Percentiles rank a stretch among this genome's conserved stretches.
Conservation (phyloP, 2,329 filamentous ascomycete genomes). For the Huntiella abstrusa region DNA sequence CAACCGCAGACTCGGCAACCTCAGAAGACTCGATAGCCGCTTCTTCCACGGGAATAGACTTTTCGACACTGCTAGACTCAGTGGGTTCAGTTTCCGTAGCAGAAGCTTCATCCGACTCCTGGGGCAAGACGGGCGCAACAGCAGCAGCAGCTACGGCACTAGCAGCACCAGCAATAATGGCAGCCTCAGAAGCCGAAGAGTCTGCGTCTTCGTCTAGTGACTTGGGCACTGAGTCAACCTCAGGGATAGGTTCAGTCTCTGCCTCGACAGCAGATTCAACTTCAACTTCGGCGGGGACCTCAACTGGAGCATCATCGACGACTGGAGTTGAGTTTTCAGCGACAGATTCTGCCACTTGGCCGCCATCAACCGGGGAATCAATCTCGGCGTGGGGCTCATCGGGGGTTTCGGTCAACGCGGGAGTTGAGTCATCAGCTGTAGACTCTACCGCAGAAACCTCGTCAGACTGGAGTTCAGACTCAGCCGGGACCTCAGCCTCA, state of each 20-base stretch:
- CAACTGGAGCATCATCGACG: not conserved
- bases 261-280: not conserved
- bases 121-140: not conserved
- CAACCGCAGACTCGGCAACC: not conserved
- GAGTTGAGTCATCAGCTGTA: not conserved
- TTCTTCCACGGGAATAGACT: not conserved
- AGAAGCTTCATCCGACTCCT: not conserved
- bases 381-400: too few relatives aligned
- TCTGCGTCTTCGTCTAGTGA: not conserved
- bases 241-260: not conserved
- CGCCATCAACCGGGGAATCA: too few relatives aligned
- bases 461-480: not conserved
- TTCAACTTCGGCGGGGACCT: not conserved
- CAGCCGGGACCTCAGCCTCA: not conserved
- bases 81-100: not conserved
- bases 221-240: slow-evolving; percentile 2
- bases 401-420: too few relatives aligned
- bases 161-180: not conserved
- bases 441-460: not conserved
- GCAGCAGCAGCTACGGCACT: not conserved
- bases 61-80: not conserved
- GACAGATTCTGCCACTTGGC: too few relatives aligned
- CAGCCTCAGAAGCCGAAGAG: not conserved
- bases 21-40: not conserved
- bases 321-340: too few relatives aligned